Evolutionary conservation across 192 early-diverging fungal genomes (phyloP), one percentile per base, ranked within the genome.

Genomic region (Coemansia sp.): DNA sequence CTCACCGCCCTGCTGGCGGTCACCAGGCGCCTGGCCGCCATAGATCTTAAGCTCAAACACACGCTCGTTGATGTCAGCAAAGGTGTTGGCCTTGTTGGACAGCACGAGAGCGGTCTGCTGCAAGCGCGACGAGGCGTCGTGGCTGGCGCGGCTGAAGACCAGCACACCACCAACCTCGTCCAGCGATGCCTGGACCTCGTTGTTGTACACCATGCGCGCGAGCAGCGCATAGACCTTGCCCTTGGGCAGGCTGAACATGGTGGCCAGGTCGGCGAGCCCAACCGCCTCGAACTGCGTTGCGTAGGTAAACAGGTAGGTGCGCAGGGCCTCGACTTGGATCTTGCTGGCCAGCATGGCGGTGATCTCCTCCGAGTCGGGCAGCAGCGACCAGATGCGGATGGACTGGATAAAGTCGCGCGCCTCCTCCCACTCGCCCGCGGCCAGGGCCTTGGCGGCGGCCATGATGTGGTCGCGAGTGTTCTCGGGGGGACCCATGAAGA

Each of bases 401-500:
- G 89, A 88, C 68, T 87, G 73, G 73, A 99, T 94, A 49, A 88
- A 86, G 49, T 97, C 92, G 63, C 83, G 82, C 59, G 90, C 91
- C 70, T 87, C 88, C 68, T 96, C 85, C 98, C 98, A 99, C 83
- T 99, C 94, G 53, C 96, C 96, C 22, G 84, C 81, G 19, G 94
- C 90, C 53, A 98, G 84, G 10, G 96, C 91, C 79, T 95, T 94
- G 40, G 98, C 87, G 2, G 96, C 94, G 24, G 90, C 94, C 95
- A 99, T 96, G 72, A 99, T 95, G 82, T 98, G 94, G 85, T 99
- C 98, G 69, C 98, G 89, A 20, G 93, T 99, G 85, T 95, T 98
- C 82, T 99, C 98, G 6, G 98, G 96, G 25, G 98, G 98, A 79
- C 94, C 96, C 57, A 87, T 86, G 77, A 99, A 99, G 40, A 93